Evolutionary conservation across 164 flowering plant species (phyloP).

Genomic region (Cinnamomum chago): DNA sequence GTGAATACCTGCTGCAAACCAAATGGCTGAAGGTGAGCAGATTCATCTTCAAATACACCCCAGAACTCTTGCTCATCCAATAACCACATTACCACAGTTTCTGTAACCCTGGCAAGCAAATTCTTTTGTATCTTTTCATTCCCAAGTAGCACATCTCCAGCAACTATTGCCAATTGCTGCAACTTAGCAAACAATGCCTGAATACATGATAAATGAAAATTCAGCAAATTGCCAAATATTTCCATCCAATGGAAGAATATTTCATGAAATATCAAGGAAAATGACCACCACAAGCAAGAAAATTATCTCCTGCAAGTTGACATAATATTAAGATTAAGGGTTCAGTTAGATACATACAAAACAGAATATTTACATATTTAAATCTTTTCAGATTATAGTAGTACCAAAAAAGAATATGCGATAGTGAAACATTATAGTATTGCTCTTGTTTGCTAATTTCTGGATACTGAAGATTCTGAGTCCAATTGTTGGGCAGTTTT

Average conservation of each 20-base stretch:
- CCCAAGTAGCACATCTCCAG: constrained; percentile 85
- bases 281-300: background rate
- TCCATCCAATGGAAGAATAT: background rate
- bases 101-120: constrained; percentile 87
- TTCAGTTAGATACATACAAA: too few relatives aligned
- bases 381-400: too few relatives aligned
- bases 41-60: constrained; percentile 78
- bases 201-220: constrained; percentile 6
- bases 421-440: too few relatives aligned
- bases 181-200: constrained; percentile 89
- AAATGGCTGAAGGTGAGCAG: constrained; percentile 57
- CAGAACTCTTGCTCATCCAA: constrained; percentile 94
- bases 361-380: too few relatives aligned
- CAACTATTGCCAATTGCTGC: constrained; percentile 87
- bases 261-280: too few relatives aligned
- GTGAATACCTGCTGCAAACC: constrained; percentile 85
- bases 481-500: too few relatives aligned
- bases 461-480: too few relatives aligned
- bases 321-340: too few relatives aligned
- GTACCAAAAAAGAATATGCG: too few relatives aligned
- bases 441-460: too few relatives aligned
- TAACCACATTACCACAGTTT: constrained; percentile 91
- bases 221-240: background rate
- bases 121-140: constrained; percentile 86
- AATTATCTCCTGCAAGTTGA: too few relatives aligned